phyloP scores from a whole-genome alignment of 495 filamentous ascomycete genomes.

The Penicillium psychrofluorescens region DNA sequence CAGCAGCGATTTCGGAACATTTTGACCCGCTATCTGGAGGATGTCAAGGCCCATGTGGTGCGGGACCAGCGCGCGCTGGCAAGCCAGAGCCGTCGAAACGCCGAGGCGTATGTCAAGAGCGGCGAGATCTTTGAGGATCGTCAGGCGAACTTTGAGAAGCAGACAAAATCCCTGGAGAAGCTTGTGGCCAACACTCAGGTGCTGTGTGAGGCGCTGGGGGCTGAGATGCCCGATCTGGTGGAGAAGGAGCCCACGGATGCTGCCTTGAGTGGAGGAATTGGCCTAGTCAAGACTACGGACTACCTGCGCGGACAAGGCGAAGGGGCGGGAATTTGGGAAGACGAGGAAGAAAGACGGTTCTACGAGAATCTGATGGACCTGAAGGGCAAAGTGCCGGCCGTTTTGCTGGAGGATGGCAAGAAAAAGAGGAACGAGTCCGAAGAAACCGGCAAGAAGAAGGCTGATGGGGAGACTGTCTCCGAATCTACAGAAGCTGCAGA shows the following conservation, averaged over 20 bases:
- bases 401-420: slow-evolving; percentile 88
- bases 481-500: slow-evolving; percentile 32
- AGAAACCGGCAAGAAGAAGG: slow-evolving; percentile 52
- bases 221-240: slow-evolving; percentile 91
- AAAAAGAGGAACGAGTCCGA: slow-evolving; percentile 83
- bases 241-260: slow-evolving; percentile 66
- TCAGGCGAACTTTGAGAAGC: slow-evolving; percentile 90
- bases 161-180: slow-evolving; percentile 84
- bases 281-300: slow-evolving; percentile 88
- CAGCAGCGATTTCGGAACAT: slow-evolving; percentile 85
- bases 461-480: slow-evolving; percentile 24
- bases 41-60: slow-evolving; percentile 81
- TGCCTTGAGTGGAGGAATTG: slow-evolving; percentile 67
- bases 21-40: slow-evolving; percentile 83
- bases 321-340: slow-evolving; percentile 97
- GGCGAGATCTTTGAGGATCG: slow-evolving; percentile 98
- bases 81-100: slow-evolving; percentile 82
- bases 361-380: slow-evolving; percentile 96
- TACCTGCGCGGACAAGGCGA: slow-evolving; percentile 86
- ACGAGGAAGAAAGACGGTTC: slow-evolving; percentile 94
- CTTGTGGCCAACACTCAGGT: slow-evolving; percentile 85
- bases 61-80: slow-evolving; percentile 83
- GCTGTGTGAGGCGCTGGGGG: slow-evolving; percentile 77
- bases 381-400: slow-evolving; percentile 89
- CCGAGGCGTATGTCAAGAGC: slow-evolving; percentile 96